A percentile compares a stretch with the other conserved stretches of the same genome.
Conservation (phyloP, 345 rosid genomes). For the Gynandropsis gynandra region DNA sequence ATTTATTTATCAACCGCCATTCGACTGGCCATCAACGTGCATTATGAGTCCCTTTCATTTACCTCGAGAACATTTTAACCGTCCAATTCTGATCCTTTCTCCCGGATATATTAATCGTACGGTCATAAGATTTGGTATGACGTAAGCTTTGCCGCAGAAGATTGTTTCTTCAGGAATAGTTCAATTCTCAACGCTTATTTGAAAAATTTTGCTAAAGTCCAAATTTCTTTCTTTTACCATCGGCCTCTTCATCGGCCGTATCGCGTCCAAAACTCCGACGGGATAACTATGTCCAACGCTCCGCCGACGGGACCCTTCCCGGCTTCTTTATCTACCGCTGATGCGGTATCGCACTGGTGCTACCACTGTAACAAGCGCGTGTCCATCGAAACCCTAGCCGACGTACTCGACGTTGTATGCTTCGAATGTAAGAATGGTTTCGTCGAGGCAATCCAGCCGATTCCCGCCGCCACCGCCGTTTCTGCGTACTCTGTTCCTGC, state of each 20-base stretch:
- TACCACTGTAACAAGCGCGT: slow-evolving; percentile 69
- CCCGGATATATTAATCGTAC: too few species aligned
- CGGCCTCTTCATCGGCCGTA: slow-evolving; percentile 8
- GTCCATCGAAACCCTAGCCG: slow-evolving; percentile 39
- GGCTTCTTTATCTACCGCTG: slow-evolving; percentile 20
- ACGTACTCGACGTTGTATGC: slow-evolving; percentile 49
- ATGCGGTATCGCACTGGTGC: slow-evolving; percentile 50
- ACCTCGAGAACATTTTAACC: too few species aligned
- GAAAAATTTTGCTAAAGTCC: too few species aligned
- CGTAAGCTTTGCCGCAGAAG: too few species aligned
- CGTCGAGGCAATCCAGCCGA: slow-evolving; percentile 43
- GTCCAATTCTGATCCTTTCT: too few species aligned
- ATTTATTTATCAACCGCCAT: too few species aligned
- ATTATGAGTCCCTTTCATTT: too few species aligned
- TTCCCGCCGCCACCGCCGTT: slow-evolving; percentile 27
- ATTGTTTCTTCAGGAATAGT: too few species aligned
- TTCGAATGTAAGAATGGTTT: slow-evolving; percentile 69
- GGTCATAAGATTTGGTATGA: too few species aligned
- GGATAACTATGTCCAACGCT: slow-evolving; percentile 38
- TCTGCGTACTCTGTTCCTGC: slow-evolving; percentile 34
- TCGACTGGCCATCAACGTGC: too few species aligned
- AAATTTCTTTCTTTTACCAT: too few species aligned
- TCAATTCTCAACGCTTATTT: too few species aligned
- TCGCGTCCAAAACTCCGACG: slow-evolving; percentile 23
- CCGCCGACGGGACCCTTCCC: slow-evolving; percentile 30